These are phyloP conservation scores for Pelargonium myrrhifolium DNA, from an alignment of 441 rosid genomes.

Conservation along the genomic window DNA sequence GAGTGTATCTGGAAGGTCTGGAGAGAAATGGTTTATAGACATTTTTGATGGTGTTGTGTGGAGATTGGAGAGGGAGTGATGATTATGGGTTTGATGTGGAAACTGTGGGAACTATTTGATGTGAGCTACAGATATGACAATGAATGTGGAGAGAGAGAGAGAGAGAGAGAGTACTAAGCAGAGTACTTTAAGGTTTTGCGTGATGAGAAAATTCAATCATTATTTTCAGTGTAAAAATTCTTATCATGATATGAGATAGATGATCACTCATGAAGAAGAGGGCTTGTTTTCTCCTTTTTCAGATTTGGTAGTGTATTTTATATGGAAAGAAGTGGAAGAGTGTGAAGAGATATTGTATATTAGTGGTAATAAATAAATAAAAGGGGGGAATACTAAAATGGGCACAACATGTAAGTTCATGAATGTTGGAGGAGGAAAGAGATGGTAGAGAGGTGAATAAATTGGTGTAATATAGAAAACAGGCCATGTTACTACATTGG, in stretches of 20 bases:
- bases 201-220: conserved; percentile 43
- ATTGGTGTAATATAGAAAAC: conserved; percentile 14
- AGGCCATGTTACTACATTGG: conserved; percentile 30
- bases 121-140: conserved; percentile 24
- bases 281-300: background rate
- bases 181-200: conserved; percentile 57
- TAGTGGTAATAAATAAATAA: background rate
- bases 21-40: conserved; percentile 57
- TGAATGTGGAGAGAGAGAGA: conserved; percentile 13
- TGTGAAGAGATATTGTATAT: background rate
- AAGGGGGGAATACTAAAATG: background rate
- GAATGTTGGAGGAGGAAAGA: conserved; percentile 18
- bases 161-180: conserved; percentile 24
- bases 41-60: conserved; percentile 23
- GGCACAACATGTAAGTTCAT: conserved; percentile 16
- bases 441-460: conserved; percentile 3
- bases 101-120: conserved; percentile 46
- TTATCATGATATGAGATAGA: background rate
- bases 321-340: too few relatives aligned
- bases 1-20: conserved; percentile 36
- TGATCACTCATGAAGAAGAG: too few relatives aligned
- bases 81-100: conserved; percentile 45
- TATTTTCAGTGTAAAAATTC: conserved; percentile 25
- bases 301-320: background rate
- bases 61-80: conserved; percentile 21